Evolutionary conservation across 805 yeast genomes (phyloP).

Genomic region (Nakazawaea ambrosiae): DNA sequence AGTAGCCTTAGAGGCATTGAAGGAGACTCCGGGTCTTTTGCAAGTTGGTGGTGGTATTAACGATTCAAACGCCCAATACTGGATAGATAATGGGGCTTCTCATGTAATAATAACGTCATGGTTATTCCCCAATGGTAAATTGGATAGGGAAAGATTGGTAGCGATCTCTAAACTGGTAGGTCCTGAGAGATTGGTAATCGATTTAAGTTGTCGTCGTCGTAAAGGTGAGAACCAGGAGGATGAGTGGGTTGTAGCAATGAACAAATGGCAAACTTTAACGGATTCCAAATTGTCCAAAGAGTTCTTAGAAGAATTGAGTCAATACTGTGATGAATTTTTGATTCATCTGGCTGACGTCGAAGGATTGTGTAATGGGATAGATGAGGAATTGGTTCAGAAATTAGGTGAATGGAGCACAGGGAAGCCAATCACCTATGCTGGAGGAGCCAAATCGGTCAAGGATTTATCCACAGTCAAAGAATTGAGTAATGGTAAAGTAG

Average conservation of each 20-base stretch:
- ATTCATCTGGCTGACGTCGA: slow-evolving; percentile 99
- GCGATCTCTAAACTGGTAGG: slow-evolving; percentile 53
- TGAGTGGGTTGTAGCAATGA: slow-evolving; percentile 93
- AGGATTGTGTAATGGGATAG: slow-evolving; percentile 92
- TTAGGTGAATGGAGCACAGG: slow-evolving; percentile 74
- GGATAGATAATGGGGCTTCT: slow-evolving; percentile 76
- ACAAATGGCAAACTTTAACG: slow-evolving; percentile 94
- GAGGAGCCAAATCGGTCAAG: slow-evolving; percentile 76
- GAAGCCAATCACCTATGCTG: slow-evolving; percentile 87
- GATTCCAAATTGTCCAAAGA: slow-evolving; percentile 45
- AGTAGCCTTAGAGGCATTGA: slow-evolving; percentile 74
- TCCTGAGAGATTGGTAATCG: slow-evolving; percentile 66
- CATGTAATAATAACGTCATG: slow-evolving; percentile 92
- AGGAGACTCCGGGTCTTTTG: slow-evolving; percentile 62
- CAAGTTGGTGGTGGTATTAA: slow-evolving; percentile 95
- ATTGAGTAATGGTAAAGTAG: slow-evolving; percentile 78
- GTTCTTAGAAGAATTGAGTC: slow-evolving; percentile 45
- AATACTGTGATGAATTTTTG: slow-evolving; percentile 78
- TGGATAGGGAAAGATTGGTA: slow-evolving; percentile 44
- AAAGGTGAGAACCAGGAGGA: slow-evolving; percentile 20
- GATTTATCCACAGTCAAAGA: slow-evolving; percentile 64
- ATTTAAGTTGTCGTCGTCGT: slow-evolving; percentile 70
- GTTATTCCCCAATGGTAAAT: slow-evolving; percentile 64
- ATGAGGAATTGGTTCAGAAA: slow-evolving; percentile 61
- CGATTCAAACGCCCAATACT: slow-evolving; percentile 58